Evolutionary conservation across 2,329 filamentous ascomycete species (phyloP), one percentile per base, ranked within the genome.

Genomic region (Trichoderma sp.): DNA sequence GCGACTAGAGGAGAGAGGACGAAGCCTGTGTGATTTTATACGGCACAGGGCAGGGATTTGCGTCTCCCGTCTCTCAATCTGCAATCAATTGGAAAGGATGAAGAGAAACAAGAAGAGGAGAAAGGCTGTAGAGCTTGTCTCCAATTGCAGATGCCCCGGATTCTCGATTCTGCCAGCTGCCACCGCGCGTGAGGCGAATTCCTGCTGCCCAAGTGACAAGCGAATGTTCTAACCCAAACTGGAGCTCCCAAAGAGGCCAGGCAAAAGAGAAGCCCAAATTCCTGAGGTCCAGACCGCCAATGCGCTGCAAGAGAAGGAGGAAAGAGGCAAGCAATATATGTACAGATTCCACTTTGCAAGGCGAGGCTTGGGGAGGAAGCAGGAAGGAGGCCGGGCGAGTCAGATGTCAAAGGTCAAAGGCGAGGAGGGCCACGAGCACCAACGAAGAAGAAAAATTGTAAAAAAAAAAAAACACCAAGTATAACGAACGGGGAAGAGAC

Each of bases 161-260:
- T 34, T 69, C 36, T 32, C 39, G 43, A 24, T 69, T 60, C 67
- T 53, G 67, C 58, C 58, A 53, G 58, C 67, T 62, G 43, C 67
- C 67, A 62, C 57, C 58, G 39, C 67, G 28, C 21, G 58, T 53
- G 67, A 70, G 65, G 65, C 65, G 65, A 69, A 58, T 60, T 47
- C 15, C 34, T 51, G 65, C 56, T 34, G 43, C 47, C 63, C 63
- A 66, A 34, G 63, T 65, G 26, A 51, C 26, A 63, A 70, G 67
- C 67, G 67, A 70, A 15, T 70, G 67, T 53, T 69, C 56, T 69
- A 63, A 70, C 57, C 57, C 67, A 70, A 70, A 70, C 11, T 21
- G 57, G 39, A 24, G 15, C 58, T n/a, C 21, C 56, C 21, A 6
- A 30, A 28, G 43, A 61, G 56, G n/a, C 9, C 28, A 51, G 56